Percentiles rank a stretch among this genome's conserved stretches.
Conservation (phyloP, 2,329 filamentous ascomycete genomes). For the Aquanectria penicillioides region DNA sequence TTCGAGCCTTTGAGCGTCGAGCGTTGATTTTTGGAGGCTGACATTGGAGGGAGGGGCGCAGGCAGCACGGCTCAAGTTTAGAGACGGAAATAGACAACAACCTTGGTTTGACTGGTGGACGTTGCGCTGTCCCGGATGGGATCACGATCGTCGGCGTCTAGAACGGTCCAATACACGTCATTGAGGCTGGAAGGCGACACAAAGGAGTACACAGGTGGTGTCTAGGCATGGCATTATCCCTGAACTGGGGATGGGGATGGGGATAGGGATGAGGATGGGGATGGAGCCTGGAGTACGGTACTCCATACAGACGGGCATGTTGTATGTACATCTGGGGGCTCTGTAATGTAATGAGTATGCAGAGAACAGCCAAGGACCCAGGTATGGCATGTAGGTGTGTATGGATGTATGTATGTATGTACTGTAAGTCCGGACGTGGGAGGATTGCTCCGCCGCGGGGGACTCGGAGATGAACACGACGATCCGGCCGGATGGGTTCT, state of each 20-base stretch:
- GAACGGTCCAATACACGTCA: slow-evolving; percentile 41
- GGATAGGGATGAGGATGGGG: not conserved
- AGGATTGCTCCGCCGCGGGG: slow-evolving; percentile 7
- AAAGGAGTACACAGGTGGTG: slow-evolving; percentile 13
- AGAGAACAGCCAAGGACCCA: too few relatives aligned
- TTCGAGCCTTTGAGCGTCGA: not conserved
- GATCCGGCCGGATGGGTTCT: slow-evolving; percentile 13
- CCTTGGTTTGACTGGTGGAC: slow-evolving; percentile 21
- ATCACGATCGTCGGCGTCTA: slow-evolving; percentile 36
- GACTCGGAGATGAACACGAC: slow-evolving; percentile 21
- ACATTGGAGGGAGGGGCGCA: slow-evolving; percentile 11
- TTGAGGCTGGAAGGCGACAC: slow-evolving; percentile 27
- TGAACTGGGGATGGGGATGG: not conserved
- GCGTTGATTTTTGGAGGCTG: slow-evolving; percentile 1
- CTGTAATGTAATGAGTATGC: too few relatives aligned
- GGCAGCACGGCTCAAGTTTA: slow-evolving; percentile 15
- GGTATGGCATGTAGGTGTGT: too few relatives aligned
- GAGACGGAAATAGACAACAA: too few relatives aligned
- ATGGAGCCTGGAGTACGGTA: too few relatives aligned
- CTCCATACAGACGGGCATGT: too few relatives aligned
- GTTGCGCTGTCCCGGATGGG: slow-evolving; percentile 28
- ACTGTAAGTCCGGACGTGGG: not conserved
- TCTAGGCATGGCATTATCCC: slow-evolving; percentile 10
- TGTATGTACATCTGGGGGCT: too few relatives aligned
- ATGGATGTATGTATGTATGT: not conserved